phyloP scores from a whole-genome alignment of 2,329 filamentous ascomycete genomes.

The Didymella arachidicola region DNA sequence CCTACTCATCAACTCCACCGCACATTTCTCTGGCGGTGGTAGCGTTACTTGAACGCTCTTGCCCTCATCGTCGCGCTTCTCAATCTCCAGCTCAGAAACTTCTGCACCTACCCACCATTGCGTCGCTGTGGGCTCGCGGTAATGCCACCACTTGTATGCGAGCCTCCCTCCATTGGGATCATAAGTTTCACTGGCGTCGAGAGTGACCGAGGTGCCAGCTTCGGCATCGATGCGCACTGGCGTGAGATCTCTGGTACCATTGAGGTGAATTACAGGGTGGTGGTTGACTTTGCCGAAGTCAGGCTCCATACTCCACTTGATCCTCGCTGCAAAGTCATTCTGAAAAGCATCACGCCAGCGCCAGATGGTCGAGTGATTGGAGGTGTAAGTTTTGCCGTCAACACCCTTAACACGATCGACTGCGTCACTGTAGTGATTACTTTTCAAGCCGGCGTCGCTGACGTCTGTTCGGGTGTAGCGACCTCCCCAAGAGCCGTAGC shows the following conservation, averaged over 20 bases:
- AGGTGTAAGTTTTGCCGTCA: slow-evolving; percentile 46
- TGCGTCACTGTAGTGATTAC: slow-evolving; percentile 51
- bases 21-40: slow-evolving; percentile 54
- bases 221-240: slow-evolving; percentile 54
- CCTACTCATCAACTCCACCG: slow-evolving; percentile 48
- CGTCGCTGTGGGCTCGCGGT: slow-evolving; percentile 53
- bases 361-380: slow-evolving; percentile 62
- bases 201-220: slow-evolving; percentile 50
- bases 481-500: slow-evolving; percentile 61
- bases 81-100: slow-evolving; percentile 51
- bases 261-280: slow-evolving; percentile 58
- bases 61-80: slow-evolving; percentile 39
- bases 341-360: slow-evolving; percentile 63
- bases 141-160: slow-evolving; percentile 61
- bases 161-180: slow-evolving; percentile 57
- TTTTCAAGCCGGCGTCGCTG: slow-evolving; percentile 45
- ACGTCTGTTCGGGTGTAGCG: slow-evolving; percentile 52
- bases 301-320: slow-evolving; percentile 56
- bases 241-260: slow-evolving; percentile 48
- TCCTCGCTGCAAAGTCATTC: slow-evolving; percentile 59
- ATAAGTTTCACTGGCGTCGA: slow-evolving; percentile 58
- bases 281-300: slow-evolving; percentile 55
- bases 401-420: slow-evolving; percentile 49
- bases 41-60: slow-evolving; percentile 51
- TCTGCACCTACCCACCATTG: slow-evolving; percentile 55